These are phyloP conservation scores for Coniferiporia weirii DNA, from an alignment of 1,284 basidiomycete species.

Conservation along the genomic window DNA sequence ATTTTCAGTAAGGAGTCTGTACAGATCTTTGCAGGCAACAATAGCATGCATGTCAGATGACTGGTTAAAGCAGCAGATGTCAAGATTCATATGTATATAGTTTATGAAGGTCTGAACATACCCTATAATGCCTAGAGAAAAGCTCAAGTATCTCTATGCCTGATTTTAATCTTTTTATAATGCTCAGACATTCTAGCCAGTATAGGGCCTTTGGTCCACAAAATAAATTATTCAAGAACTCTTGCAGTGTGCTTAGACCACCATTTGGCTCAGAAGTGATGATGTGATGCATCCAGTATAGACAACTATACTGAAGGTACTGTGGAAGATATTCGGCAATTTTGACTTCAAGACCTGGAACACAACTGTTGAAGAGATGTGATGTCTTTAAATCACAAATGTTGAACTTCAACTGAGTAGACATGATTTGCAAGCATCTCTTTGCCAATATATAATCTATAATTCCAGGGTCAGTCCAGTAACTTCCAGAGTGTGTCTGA, in stretches of 20 bases:
- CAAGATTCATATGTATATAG: no score
- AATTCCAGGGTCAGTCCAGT: conserved; percentile 19
- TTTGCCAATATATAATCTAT: neutral
- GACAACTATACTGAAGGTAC: neutral
- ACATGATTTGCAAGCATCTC: neutral
- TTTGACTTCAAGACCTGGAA: conserved; percentile 19
- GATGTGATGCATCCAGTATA: conserved; percentile 5
- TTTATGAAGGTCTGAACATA: no score
- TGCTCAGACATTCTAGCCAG: neutral
- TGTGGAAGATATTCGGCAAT: neutral
- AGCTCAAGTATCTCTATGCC: neutral
- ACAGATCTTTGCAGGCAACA: neutral
- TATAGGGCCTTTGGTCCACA: neutral
- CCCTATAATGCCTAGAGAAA: neutral
- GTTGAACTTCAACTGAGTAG: neutral
- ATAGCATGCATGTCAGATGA: no score
- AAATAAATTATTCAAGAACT: neutral
- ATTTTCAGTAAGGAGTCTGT: neutral
- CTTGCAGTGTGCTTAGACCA: no score
- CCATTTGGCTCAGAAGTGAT: no score
- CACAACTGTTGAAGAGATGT: conserved; percentile 3
- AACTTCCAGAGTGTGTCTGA: conserved; percentile 9
- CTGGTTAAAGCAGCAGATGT: no score
- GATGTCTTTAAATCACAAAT: neutral
- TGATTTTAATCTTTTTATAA: neutral